Evolutionary conservation across 768 basidiomycete species (phyloP).

Genomic region (Hebeloma cylindrosporum): DNA sequence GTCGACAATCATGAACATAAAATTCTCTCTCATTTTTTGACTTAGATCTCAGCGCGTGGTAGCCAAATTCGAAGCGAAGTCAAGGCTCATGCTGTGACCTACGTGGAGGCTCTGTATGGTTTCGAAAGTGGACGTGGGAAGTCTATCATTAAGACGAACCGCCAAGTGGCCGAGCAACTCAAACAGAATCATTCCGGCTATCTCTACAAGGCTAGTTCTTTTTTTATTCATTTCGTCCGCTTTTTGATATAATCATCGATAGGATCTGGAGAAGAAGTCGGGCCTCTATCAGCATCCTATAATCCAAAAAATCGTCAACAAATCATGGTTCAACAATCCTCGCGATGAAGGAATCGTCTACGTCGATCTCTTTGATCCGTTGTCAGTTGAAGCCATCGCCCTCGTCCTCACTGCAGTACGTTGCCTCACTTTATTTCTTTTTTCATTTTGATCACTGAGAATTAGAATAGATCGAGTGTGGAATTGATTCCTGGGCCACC

Average conservation of each 20-base stretch:
- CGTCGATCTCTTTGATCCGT: conserved; percentile 22
- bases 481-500: conserved; percentile 5
- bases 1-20: neutral
- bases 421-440: no score
- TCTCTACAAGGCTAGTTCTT: conserved; percentile 20
- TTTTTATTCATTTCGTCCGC: neutral
- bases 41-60: conserved; percentile 16
- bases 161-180: conserved; percentile 18
- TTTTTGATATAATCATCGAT: neutral
- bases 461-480: conserved; percentile 6
- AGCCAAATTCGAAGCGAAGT: conserved; percentile 23
- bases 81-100: conserved; percentile 16
- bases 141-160: conserved; percentile 17
- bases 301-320: conserved; percentile 24
- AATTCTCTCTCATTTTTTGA: neutral
- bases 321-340: conserved; percentile 27
- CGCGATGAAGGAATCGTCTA: conserved; percentile 26
- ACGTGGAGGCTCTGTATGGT: conserved; percentile 19
- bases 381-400: conserved; percentile 14
- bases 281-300: conserved; percentile 27
- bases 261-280: neutral
- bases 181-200: conserved; percentile 17
- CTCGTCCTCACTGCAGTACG: conserved; percentile 20
- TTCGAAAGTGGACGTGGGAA: conserved; percentile 21
- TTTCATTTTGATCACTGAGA: no score